Evolutionary conservation across 805 yeast species (phyloP).

Genomic region (Candida maris): DNA sequence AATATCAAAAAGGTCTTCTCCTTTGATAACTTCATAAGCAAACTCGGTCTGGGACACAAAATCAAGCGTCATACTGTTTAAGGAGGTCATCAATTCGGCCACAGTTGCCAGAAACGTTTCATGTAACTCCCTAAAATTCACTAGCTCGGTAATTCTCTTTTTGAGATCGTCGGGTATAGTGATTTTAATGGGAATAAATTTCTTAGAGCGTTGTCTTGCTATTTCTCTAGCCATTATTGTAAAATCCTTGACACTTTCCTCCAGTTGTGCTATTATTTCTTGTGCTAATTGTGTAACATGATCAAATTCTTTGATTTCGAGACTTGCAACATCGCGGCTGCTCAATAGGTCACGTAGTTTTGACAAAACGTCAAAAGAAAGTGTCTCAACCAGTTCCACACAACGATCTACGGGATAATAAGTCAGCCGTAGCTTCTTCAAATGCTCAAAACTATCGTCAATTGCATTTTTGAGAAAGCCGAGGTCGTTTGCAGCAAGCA

Average conservation of each 20-base stretch:
- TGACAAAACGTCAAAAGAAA: slow-evolving; percentile 53
- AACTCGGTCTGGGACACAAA: slow-evolving; percentile 33
- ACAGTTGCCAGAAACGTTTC: slow-evolving; percentile 37
- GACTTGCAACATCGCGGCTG: slow-evolving; percentile 40
- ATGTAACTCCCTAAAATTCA: slow-evolving; percentile 50
- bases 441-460: slow-evolving; percentile 49
- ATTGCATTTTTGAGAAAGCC: slow-evolving; percentile 44
- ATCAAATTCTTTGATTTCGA: slow-evolving; percentile 40
- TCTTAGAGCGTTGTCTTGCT: slow-evolving; percentile 67
- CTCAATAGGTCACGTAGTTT: slow-evolving; percentile 40
- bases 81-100: slow-evolving; percentile 4
- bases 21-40: slow-evolving; percentile 40
- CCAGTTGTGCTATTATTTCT: slow-evolving; percentile 48
- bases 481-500: slow-evolving; percentile 46
- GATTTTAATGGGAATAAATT: slow-evolving; percentile 61
- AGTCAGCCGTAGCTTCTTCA: slow-evolving; percentile 58
- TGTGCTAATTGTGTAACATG: slow-evolving; percentile 27
- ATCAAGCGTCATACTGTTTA: slow-evolving; percentile 6
- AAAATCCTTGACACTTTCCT: slow-evolving; percentile 58
- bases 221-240: slow-evolving; percentile 68
- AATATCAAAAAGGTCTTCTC: slow-evolving; percentile 37
- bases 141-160: slow-evolving; percentile 42
- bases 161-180: slow-evolving; percentile 39
- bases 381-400: slow-evolving; percentile 58
- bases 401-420: slow-evolving; percentile 65